phyloP scores from a whole-genome alignment of 768 basidiomycete species.

The Russula virescens region DNA sequence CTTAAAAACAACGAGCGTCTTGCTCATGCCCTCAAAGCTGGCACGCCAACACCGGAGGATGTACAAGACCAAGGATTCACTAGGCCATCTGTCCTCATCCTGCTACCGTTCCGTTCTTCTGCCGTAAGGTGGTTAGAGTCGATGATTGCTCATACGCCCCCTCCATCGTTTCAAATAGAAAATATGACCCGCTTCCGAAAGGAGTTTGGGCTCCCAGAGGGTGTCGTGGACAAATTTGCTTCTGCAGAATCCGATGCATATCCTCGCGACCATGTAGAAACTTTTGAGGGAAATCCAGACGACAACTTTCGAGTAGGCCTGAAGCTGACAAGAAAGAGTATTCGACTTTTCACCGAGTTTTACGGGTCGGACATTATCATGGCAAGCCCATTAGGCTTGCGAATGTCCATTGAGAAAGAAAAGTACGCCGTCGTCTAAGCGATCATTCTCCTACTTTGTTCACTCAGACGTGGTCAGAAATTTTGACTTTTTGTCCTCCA shows the following conservation, averaged over 20 bases:
- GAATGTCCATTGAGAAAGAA: conserved; percentile 92
- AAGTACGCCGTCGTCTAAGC: conserved; percentile 49
- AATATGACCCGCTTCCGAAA: conserved; percentile 75
- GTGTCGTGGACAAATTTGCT: conserved; percentile 73
- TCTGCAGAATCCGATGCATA: conserved; percentile 69
- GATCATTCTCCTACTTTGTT: neutral
- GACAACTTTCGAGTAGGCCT: conserved; percentile 91
- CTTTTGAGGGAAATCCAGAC: conserved; percentile 94
- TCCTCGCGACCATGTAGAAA: conserved; percentile 85
- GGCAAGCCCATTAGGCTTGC: conserved; percentile 87
- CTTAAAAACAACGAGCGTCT: conserved; percentile 93
- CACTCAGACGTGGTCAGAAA: conserved; percentile 42
- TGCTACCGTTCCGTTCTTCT: conserved; percentile 89
- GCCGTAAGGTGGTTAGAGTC: conserved; percentile 80
- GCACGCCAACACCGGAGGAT: conserved; percentile 56
- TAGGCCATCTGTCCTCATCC: conserved; percentile 86
- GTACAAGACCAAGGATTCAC: conserved; percentile 98
- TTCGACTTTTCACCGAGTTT: conserved; percentile 88
- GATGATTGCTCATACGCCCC: conserved; percentile 68
- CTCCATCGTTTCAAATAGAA: conserved; percentile 75
- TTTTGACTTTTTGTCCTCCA: conserved; percentile 87
- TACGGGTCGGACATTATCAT: conserved; percentile 88
- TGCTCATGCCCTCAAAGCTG: conserved; percentile 58
- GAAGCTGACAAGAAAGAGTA: conserved; percentile 87
- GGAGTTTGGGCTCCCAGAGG: conserved; percentile 81